Evolutionary conservation across 1,284 basidiomycete species (phyloP), one percentile per base, ranked within the genome.

Genomic region (Fistulinella cinereoalba): DNA sequence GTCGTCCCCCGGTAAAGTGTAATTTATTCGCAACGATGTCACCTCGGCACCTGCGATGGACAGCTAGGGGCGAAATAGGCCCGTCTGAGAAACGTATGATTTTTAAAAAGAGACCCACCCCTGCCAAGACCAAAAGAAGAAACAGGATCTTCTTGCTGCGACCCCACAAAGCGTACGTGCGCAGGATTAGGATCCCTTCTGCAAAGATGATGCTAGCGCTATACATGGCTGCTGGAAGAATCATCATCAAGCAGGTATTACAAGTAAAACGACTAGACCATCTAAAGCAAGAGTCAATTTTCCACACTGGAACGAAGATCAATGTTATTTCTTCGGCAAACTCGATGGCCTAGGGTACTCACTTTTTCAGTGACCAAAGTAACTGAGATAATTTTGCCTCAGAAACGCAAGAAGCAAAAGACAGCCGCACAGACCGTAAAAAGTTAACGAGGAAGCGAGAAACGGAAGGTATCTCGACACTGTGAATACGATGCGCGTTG

Each of bases 91-190:
- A 6, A 19, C 11, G 19, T 9, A 41, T 25, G n/a, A 3, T n/a
- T n/a, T 22, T 41, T 13, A 3, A 32, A 31, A 41, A 19, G 32
- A 24, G 25, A 46, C 59, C 41, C 22, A 62, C 60, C 22, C 9
- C 55, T 5, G 51, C 59, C 43, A 62, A 39, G 28, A 45, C 19
- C 19, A 64, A 13, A 4, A 65, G 49, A 31, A 60, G 41, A 15
- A 39, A 7, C 1, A 61, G 57, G 6, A 62, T 33, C 8, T 25
- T 50, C 43, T 36, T 52, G 28, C 46, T 64, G 19, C 52, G 53
- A 40, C 40, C 43, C 59, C 61, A 61, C 34, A 64, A 39, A n/a
- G 63, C 52, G 21, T 62, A 61, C 22, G 59, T 64, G 24, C 60
- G 61, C 7, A 60, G 40, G 31, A 64, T 60, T 41, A 61, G 49